phyloP scores from a whole-genome alignment of 768 basidiomycete species.

The Pisolithus sp. region DNA sequence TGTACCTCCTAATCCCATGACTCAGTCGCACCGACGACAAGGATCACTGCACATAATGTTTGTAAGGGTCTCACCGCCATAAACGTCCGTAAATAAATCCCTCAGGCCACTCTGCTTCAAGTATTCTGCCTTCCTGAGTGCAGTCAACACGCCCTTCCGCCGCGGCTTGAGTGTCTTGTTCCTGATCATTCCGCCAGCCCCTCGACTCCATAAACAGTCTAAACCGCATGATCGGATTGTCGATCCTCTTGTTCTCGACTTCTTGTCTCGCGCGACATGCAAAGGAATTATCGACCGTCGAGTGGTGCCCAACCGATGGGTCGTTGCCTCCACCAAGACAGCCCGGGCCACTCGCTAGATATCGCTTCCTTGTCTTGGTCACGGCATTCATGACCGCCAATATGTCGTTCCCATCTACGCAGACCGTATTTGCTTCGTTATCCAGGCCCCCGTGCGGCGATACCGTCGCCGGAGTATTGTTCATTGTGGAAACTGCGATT shows the following conservation, averaged over 20 bases:
- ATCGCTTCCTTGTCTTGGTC: conserved; percentile 62
- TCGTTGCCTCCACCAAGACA: conserved; percentile 86
- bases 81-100: conserved; percentile 82
- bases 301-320: conserved; percentile 94
- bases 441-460: conserved; percentile 82
- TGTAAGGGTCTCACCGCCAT: conserved; percentile 78
- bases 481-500: conserved; percentile 92
- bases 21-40: too few species aligned
- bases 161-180: conserved; percentile 68
- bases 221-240: conserved; percentile 83
- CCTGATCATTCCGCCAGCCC: conserved; percentile 77
- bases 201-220: conserved; percentile 76
- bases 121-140: conserved; percentile 73
- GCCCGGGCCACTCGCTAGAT: conserved; percentile 75
- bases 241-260: conserved; percentile 85
- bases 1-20: conserved; percentile 82
- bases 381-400: conserved; percentile 76
- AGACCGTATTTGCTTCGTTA: conserved; percentile 88
- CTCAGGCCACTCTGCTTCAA: conserved; percentile 64
- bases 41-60: too few species aligned
- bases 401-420: conserved; percentile 92
- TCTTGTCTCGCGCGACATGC: conserved; percentile 87
- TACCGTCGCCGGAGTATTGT: conserved; percentile 90
- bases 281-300: conserved; percentile 92
- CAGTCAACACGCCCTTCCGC: conserved; percentile 63